Evolutionary conservation across 495 filamentous ascomycete genomes (phyloP), one percentile per base, ranked within the genome.

Genomic region (Penicillium simplicissimum): DNA sequence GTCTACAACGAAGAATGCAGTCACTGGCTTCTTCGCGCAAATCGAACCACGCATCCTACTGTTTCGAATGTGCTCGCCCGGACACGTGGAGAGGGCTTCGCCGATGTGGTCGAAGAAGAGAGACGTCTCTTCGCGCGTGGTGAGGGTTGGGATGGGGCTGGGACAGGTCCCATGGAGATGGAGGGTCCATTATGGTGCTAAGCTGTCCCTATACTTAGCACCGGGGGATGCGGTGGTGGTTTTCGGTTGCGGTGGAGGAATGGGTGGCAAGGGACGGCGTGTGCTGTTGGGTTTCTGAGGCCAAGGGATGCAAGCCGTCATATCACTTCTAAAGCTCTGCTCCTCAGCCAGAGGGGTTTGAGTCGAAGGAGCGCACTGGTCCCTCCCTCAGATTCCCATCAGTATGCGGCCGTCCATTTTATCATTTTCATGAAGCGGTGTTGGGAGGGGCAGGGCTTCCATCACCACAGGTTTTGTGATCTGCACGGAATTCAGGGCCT

Each of bases 21-120:
- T 17, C 70, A 73, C 25, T 78, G 78, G 80, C 64, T 81, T 14
- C 67, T 82, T 19, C 69, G 80, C 1, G 75, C 74, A 8, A 66
- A 69, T 55, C 67, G 75, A 10, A 67, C 66, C 52, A 79, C 76
- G 8, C 80, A 81, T 58, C 74, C 79, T 1, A 55, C 23, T 2
- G 66, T 71, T 15, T 45, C 48, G 4, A 47, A 57, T 21, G 64
- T 72, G 48, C 31, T 52, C 11, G 68, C 55, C n/a, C 71, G 80
- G 0, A 75, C 67, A 45, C 34, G 49, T 3, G 80, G 80, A 1
- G 58, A 64, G 43, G 79, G 80, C 0, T 81, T 71, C 45, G 43
- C 51, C 3, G 64, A 64, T 10, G 67, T 74, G 23, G 47, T 61
- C 0, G 21, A 49, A 1, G 60, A 61, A 33, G 71, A 76, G 36